These are phyloP conservation scores for Eucalyptus caleyi DNA, from an alignment of 345 rosid species.

Conservation along the genomic window DNA sequence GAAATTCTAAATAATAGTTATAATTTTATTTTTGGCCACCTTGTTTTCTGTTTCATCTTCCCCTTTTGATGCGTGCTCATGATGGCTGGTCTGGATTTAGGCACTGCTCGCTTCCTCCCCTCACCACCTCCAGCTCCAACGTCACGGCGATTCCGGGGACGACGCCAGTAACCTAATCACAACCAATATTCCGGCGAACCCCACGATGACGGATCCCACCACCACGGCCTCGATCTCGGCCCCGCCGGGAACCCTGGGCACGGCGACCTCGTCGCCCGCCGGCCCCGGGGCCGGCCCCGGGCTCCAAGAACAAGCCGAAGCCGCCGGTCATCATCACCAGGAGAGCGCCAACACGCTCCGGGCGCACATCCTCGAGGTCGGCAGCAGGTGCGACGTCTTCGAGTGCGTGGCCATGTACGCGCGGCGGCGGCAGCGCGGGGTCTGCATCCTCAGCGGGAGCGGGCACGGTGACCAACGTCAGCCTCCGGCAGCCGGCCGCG, in stretches of 20 bases:
- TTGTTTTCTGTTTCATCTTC: slow-evolving; percentile 8
- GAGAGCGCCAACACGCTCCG: slow-evolving; percentile 96
- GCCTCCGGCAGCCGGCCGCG: slow-evolving; percentile 78
- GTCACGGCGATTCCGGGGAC: slow-evolving; percentile 34
- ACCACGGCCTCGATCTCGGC: slow-evolving; percentile 48
- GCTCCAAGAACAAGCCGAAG: slow-evolving; percentile 86
- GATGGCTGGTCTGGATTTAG: slow-evolving; percentile 65
- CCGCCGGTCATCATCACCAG: slow-evolving; percentile 92
- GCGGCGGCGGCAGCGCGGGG: slow-evolving; percentile 79
- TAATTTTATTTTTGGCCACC: background rate
- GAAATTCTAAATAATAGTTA: background rate
- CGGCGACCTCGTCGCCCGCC: slow-evolving; percentile 30
- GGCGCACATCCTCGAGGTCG: slow-evolving; percentile 94
- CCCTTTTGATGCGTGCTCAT: background rate
- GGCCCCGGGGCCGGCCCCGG: slow-evolving; percentile 94
- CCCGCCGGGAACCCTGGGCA: background rate
- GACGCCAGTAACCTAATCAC: slow-evolving; percentile 11
- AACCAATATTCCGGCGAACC: background rate
- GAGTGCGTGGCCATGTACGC: slow-evolving; percentile 88
- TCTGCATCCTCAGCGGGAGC: slow-evolving; percentile 76
- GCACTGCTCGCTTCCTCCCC: slow-evolving; percentile 39
- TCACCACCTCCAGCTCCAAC: slow-evolving; percentile 8
- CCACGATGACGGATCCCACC: slow-evolving; percentile 12
- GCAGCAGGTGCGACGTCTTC: slow-evolving; percentile 81
- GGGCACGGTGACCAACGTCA: slow-evolving; percentile 95